These are phyloP conservation scores for Pleurotus tuber-regium DNA, from an alignment of 768 basidiomycete species.

Conservation along the genomic window DNA sequence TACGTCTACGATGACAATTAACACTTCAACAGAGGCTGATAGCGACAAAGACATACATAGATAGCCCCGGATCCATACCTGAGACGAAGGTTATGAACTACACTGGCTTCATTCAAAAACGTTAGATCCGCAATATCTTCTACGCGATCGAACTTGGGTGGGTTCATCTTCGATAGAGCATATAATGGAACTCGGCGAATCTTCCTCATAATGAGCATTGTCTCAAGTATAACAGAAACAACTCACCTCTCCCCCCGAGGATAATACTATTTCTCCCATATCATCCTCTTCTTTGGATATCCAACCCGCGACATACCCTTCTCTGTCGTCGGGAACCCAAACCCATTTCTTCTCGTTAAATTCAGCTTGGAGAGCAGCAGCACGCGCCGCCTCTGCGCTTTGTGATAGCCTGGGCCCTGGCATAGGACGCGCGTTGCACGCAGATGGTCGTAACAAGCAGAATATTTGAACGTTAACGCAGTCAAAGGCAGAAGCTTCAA, in stretches of 20 bases:
- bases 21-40: slow-evolving; percentile 4
- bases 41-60: slow-evolving; percentile 59
- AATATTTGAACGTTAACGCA: not conserved
- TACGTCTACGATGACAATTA: slow-evolving; percentile 60
- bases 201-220: slow-evolving; percentile 27
- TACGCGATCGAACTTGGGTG: slow-evolving; percentile 96
- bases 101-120: slow-evolving; percentile 96
- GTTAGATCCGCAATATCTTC: slow-evolving; percentile 98
- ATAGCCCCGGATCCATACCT: slow-evolving; percentile 91
- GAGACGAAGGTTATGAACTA: slow-evolving; percentile 94
- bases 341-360: slow-evolving; percentile 99
- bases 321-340: slow-evolving; percentile 91
- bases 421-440: slow-evolving; percentile 30
- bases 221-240: slow-evolving; percentile 19
- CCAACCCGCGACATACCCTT: slow-evolving; percentile 95
- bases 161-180: slow-evolving; percentile 93
- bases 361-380: slow-evolving; percentile 89
- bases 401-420: slow-evolving; percentile 47
- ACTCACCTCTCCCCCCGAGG: slow-evolving; percentile 77
- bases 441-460: not conserved
- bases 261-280: slow-evolving; percentile 80
- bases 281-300: slow-evolving; percentile 86
- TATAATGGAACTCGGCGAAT: slow-evolving; percentile 73
- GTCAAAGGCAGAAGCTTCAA: not conserved
- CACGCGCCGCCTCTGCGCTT: slow-evolving; percentile 71